Evolutionary conservation across 805 yeast genomes (phyloP).

Genomic region (Scheffersomyces coipomensis): DNA sequence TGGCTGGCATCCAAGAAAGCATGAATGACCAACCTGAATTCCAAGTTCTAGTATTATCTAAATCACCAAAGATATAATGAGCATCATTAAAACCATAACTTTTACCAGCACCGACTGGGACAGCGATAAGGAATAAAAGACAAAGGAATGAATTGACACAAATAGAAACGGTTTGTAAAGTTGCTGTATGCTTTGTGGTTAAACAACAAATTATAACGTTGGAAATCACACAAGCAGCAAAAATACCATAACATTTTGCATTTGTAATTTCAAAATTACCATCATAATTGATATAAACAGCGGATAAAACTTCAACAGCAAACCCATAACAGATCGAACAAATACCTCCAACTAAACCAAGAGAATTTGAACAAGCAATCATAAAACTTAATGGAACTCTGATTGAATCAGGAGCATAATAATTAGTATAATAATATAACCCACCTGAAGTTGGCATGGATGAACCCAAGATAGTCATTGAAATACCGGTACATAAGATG

Average conservation of each 20-base stretch:
- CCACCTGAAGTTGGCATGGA: conserved; percentile 79
- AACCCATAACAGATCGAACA: conserved; percentile 73
- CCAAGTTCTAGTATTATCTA: conserved; percentile 42
- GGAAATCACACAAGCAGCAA: conserved; percentile 55
- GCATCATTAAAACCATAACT: conserved; percentile 18
- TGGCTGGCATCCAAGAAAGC: conserved; percentile 57
- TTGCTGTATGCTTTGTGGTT: conserved; percentile 56
- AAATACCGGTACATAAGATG: conserved; percentile 56
- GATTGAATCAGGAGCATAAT: conserved; percentile 56
- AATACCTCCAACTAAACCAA: conserved; percentile 64
- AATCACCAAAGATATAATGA: conserved; percentile 52
- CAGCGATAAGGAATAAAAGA: conserved; percentile 55
- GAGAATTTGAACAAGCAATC: conserved; percentile 65
- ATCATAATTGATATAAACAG: conserved; percentile 53
- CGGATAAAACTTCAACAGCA: conserved; percentile 56
- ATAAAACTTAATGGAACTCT: conserved; percentile 57
- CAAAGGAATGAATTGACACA: conserved; percentile 52
- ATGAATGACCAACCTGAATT: conserved; percentile 38
- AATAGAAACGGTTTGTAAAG: conserved; percentile 60
- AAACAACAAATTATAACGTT: conserved; percentile 54
- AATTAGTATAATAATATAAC: conserved; percentile 47
- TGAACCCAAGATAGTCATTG: conserved; percentile 66
- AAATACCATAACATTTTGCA: conserved; percentile 61
- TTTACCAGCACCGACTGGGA: conserved; percentile 66
- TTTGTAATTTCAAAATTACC: conserved; percentile 55